phyloP scores from a whole-genome alignment of 1,139 yeast genomes.

The Zygoascus hellenicus region DNA sequence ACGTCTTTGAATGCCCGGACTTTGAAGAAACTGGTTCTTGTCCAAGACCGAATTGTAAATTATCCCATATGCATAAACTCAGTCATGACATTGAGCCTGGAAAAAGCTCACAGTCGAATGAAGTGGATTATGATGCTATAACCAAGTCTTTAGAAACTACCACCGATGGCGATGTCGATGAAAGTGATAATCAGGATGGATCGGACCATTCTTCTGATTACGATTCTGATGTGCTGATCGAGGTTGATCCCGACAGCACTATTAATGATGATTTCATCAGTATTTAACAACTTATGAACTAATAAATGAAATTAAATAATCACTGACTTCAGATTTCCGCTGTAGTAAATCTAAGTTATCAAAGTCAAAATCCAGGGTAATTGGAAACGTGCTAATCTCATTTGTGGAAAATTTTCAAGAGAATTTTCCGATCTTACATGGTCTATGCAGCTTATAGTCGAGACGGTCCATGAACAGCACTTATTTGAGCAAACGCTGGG shows the following conservation, averaged over 20 bases:
- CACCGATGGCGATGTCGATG: conserved; percentile 7
- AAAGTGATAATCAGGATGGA: conserved; percentile 7
- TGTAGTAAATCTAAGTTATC: not conserved
- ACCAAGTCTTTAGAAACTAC: conserved; percentile 7
- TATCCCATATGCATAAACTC: conserved; percentile 40
- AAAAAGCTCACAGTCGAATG: conserved; percentile 12
- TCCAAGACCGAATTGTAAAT: conserved; percentile 43
- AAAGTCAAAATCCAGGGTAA: not conserved
- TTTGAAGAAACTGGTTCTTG: conserved; percentile 57
- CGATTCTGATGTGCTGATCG: conserved; percentile 9
- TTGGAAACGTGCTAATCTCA: too few species aligned
- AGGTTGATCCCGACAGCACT: conserved; percentile 10
- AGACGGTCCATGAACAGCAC: too few species aligned
- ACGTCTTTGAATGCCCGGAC: conserved; percentile 65
- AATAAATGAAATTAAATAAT: not conserved
- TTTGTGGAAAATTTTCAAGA: too few species aligned
- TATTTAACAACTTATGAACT: conserved; percentile 5
- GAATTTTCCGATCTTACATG: too few species aligned
- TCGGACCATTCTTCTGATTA: conserved; percentile 1
- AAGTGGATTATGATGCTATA: conserved; percentile 12
- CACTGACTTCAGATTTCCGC: too few species aligned
- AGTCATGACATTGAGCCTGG: conserved; percentile 12
- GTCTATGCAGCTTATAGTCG: too few species aligned
- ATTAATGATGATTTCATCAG: conserved; percentile 18
- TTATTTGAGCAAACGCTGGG: too few species aligned